phyloP scores from a whole-genome alignment of 345 rosid genomes.

The Schrenkiella parvula region DNA sequence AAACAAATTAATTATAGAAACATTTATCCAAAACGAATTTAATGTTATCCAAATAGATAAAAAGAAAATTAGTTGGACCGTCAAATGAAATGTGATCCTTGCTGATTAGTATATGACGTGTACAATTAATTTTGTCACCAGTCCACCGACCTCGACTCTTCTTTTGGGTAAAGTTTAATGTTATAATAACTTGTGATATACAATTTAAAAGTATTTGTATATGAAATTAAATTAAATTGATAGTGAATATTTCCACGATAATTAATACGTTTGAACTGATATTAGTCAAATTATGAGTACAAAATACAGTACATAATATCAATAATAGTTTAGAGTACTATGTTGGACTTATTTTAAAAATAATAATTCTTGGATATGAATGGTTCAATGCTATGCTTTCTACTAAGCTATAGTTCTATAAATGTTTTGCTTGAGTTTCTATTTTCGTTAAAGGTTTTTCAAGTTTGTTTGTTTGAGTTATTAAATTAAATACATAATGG shows the following conservation, averaged over 20 bases:
- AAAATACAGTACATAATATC: not conserved
- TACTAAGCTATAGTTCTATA: not conserved
- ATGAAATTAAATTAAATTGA: not conserved
- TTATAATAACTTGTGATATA: not conserved
- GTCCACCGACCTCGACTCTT: slow-evolving; percentile 30
- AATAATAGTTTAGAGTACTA: not conserved
- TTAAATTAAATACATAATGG: not conserved
- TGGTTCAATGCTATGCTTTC: not conserved
- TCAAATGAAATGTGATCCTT: slow-evolving; percentile 30
- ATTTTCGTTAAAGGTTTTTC: not conserved
- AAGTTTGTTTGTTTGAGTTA: not conserved
- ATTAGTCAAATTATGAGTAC: not conserved
- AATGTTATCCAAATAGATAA: slow-evolving; percentile 23
- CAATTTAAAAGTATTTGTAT: not conserved
- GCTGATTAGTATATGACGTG: slow-evolving; percentile 28
- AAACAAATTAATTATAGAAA: slow-evolving; percentile 27
- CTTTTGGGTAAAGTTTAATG: not conserved
- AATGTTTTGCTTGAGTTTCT: not conserved
- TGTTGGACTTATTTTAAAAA: not conserved
- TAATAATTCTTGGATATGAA: not conserved
- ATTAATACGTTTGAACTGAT: not conserved
- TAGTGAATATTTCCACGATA: not conserved
- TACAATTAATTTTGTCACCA: slow-evolving; percentile 27
- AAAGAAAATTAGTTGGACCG: slow-evolving; percentile 33
- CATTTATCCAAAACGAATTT: slow-evolving; percentile 24